Base-by-base conservation (phyloP, 1,284 basidiomycete genomes). In the Cryptococcus maquisensis region DNA sequence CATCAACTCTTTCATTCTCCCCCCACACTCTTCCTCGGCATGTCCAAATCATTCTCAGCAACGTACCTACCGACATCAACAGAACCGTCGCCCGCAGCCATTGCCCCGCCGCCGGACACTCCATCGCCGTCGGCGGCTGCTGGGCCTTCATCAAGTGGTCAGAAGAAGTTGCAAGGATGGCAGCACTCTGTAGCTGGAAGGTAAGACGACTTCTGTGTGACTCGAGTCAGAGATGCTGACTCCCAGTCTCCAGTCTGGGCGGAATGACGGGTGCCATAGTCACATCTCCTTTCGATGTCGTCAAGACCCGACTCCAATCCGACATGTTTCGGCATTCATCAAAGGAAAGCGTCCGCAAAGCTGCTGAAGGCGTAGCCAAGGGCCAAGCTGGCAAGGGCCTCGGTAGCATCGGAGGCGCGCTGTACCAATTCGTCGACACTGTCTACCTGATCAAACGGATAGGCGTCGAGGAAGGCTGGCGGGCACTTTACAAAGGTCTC, bases 231-330 rank as follows among this genome's bases (percentile, higher is more conserved):
- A 23, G 20, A 10, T 20, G 44, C 49, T 24, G 37, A 48, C 47
- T 23, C 16, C 18, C 52, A 54, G 60, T 54, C 38, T 42, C 18
- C 62, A 95, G 94, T 28, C 79, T 95, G 10, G 96, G 95, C 18
- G 95, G 95, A 23, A 97, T 98, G 94, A 91, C 91, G 69, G 96
- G 95, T 43, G 93, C 93, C 10, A 89, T 96, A 62, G 87, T 98
- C 9, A 99, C 95, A 0, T 92, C 91, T 37, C 95, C 95, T 0
- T 93, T 98, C 65, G 95, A 99, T 74, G 91, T 99, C 26, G 94
- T 98, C 64, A 98, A 98, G 72, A 99, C 96, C 26, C 86, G 95
- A 4, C 79, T 98, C 10, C 95, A 98, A 77, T 96, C 92, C 0
- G 87, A 87, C 75, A 78, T 97, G 39, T 97, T 94, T 74, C 80